Evolutionary conservation across 305 asterid genomes (phyloP).

Genomic region (Fraxinus velutina): DNA sequence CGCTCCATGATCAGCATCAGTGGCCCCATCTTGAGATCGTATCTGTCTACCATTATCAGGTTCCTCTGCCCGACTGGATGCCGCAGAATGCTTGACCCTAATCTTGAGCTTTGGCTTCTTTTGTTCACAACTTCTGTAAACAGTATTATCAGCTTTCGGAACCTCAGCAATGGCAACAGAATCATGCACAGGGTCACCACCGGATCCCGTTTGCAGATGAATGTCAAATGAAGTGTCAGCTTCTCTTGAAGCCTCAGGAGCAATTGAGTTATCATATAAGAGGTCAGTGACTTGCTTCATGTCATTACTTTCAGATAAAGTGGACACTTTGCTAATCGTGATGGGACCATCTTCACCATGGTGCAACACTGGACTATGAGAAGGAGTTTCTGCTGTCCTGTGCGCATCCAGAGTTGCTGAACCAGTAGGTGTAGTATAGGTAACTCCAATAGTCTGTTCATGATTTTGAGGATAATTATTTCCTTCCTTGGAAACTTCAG

Average conservation of each 20-base stretch:
- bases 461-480: conserved; percentile 34
- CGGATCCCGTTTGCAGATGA: conserved; percentile 30
- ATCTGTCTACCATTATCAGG: conserved; percentile 34
- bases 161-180: conserved; percentile 25
- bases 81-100: conserved; percentile 67
- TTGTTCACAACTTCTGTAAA: conserved; percentile 53
- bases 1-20: conserved; percentile 66
- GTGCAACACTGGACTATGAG: conserved; percentile 18
- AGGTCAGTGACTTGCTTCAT: conserved; percentile 27
- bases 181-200: conserved; percentile 27
- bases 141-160: conserved; percentile 39
- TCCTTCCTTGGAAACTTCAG: conserved; percentile 38
- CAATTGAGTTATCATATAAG: conserved; percentile 17
- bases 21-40: conserved; percentile 42
- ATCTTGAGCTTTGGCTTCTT: conserved; percentile 77
- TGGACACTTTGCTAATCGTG: conserved; percentile 21
- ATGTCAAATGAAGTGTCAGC: conserved; percentile 6
- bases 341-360: conserved; percentile 27
- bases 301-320: conserved; percentile 36
- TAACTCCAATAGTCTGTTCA: conserved; percentile 17
- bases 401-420: conserved; percentile 29
- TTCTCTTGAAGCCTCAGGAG: conserved; percentile 34
- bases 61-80: conserved; percentile 58
- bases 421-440: conserved; percentile 25
- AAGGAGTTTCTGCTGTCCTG: conserved; percentile 29